Evolutionary conservation across 306 rosid genomes (phyloP), one percentile per base, ranked within the genome.

Genomic region (Gastrolobium bilobum): DNA sequence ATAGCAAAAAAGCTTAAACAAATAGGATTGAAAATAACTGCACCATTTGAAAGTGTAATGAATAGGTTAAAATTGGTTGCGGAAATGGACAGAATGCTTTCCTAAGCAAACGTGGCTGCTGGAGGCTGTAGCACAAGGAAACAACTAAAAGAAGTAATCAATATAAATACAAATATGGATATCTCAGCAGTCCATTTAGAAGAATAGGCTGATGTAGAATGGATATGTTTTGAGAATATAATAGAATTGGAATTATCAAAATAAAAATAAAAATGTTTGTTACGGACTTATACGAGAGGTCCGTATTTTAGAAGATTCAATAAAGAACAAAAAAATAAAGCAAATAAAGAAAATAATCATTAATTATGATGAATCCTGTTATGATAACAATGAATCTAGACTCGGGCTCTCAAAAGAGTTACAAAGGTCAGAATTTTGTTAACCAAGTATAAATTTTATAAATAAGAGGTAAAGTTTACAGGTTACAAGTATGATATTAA

Each of bases 101-200:
- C 60, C 8, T 68, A 75, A 81, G 80, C 78, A 65, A 51, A 65
- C 42, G 39, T 80, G 79, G 82, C 71, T 53, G 52, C 79, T 30
- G 40, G 44, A 57, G 54, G 79, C 54, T 52, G 63, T 5, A 65
- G 4, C 48, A 68, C 52, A 34, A 4, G 34, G 80, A 48, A 50
- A 47, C 77, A 71, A 40, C 7, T 66, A 30, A 10, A 43, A 33
- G 68, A 29, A 30, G 29, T 30, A 74, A 68, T 51, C 80, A 74
- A 37, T 13, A 38, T 53, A 30, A 3, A 75, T 26, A 5, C 64
- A 71, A 38, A 40, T 14, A 38, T 31, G 67, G 7, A 73, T 40
- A 71, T 56, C 60, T 71, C 67, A 46, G 30, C 52, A 43, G 35
- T 35, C 15, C 7, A 33, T 53, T 57, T 10, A 52, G 44, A 13